A percentile compares a stretch with the other conserved stretches of the same genome.
phyloP scores from a whole-genome alignment of 495 filamentous ascomycete genomes.

The Xanthoparmelia taractica region DNA sequence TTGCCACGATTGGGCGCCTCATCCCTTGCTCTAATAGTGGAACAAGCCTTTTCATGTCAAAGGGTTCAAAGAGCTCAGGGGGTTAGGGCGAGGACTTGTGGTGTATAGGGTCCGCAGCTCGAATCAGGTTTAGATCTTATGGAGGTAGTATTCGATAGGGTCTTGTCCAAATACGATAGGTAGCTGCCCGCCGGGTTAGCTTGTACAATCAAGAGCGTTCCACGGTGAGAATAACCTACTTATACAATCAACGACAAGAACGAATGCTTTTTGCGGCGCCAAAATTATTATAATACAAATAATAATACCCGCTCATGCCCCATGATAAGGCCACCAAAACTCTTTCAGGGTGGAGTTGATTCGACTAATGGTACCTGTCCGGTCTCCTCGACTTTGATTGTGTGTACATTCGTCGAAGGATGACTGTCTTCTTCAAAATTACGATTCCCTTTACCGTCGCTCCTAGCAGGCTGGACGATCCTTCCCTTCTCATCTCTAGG shows the following conservation, averaged over 20 bases:
- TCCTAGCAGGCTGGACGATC: constrained; percentile 23
- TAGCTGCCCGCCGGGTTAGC: background rate
- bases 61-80: constrained; percentile 1
- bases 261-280: background rate
- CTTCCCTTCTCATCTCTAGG: constrained; percentile 41
- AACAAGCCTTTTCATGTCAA: background rate
- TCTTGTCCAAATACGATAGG: background rate
- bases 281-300: constrained; percentile 1
- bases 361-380: background rate
- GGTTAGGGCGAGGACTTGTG: constrained; percentile 5
- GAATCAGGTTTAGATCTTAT: background rate
- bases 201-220: background rate
- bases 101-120: background rate
- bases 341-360: background rate
- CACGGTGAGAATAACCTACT: background rate
- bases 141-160: background rate
- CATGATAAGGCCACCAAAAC: background rate
- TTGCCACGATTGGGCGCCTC: too few relatives aligned
- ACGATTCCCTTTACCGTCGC: constrained; percentile 7
- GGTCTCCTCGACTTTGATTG: constrained; percentile 8
- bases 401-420: background rate
- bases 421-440: background rate
- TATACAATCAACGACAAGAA: background rate
- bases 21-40: too few relatives aligned
- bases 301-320: background rate